Evolutionary conservation across 208 protist species (phyloP).

Genomic region (Trypanosoma brucei): DNA sequence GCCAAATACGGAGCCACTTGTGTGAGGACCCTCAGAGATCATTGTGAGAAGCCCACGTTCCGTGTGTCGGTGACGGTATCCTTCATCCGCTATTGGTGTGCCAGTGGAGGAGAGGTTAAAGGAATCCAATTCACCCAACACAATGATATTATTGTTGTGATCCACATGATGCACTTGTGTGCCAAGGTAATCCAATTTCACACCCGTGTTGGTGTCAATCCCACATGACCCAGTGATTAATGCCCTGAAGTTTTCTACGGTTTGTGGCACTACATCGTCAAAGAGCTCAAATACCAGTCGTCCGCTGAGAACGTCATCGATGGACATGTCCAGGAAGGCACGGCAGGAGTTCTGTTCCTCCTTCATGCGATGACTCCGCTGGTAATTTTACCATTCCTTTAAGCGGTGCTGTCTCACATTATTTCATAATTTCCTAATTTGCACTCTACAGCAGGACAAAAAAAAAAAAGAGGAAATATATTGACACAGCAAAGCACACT

Average conservation of each 20-base stretch:
- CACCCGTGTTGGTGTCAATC: slow-evolving; percentile 40
- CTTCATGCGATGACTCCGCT: too few species aligned
- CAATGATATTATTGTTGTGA: slow-evolving; percentile 36
- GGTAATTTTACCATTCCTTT: too few species aligned
- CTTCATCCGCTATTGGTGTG: slow-evolving; percentile 68
- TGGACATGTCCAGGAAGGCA: too few species aligned
- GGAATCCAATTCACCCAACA: slow-evolving; percentile 47
- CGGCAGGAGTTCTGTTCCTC: too few species aligned
- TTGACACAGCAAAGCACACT: too few species aligned
- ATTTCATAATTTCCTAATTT: too few species aligned
- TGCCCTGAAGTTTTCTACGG: slow-evolving; percentile 89
- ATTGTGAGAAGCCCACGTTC: slow-evolving; percentile 83
- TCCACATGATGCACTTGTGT: slow-evolving; percentile 56
- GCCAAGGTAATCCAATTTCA: slow-evolving; percentile 76
- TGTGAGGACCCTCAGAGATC: slow-evolving; percentile 68
- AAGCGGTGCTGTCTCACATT: too few species aligned
- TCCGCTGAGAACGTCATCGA: too few species aligned
- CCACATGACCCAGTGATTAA: slow-evolving; percentile 77
- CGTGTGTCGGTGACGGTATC: slow-evolving; percentile 84
- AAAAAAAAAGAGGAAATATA: too few species aligned
- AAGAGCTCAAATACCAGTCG: too few species aligned
- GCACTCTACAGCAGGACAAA: slow-evolving; percentile 54
- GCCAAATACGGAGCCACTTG: slow-evolving; percentile 63
- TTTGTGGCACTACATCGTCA: too few species aligned
- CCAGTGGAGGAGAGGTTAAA: slow-evolving; percentile 24